Evolutionary conservation across 2,329 filamentous ascomycete genomes (phyloP).

Genomic region (Moelleriella libera): DNA sequence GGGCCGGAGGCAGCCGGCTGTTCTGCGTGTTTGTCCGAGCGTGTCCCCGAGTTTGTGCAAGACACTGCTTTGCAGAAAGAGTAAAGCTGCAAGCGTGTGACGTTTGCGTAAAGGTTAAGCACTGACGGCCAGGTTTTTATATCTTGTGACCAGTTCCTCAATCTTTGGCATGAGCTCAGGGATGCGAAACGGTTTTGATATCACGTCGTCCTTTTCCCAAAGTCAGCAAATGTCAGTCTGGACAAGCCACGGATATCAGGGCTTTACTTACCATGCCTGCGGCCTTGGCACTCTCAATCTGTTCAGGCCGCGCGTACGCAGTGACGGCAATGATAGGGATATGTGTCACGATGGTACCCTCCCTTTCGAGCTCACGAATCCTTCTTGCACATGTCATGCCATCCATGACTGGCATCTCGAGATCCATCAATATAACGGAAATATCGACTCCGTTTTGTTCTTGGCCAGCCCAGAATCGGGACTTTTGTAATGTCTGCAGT

Average conservation of each 20-base stretch:
- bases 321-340: conserved; percentile 77
- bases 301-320: conserved; percentile 62
- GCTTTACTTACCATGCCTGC: conserved; percentile 54
- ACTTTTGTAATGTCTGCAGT: conserved; percentile 39
- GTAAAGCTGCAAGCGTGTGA: too few relatives aligned
- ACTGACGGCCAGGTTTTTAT: conserved; percentile 17
- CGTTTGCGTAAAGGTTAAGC: neutral
- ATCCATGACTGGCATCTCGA: conserved; percentile 78
- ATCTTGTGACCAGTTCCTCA: conserved; percentile 35
- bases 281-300: conserved; percentile 55
- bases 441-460: conserved; percentile 36
- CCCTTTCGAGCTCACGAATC: conserved; percentile 53
- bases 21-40: too few relatives aligned
- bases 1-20: too few relatives aligned
- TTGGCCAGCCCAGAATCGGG: conserved; percentile 39
- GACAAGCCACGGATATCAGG: neutral
- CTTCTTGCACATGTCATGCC: conserved; percentile 57
- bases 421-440: conserved; percentile 63
- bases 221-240: neutral
- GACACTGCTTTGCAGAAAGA: too few relatives aligned
- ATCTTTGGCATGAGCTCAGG: conserved; percentile 57
- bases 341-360: conserved; percentile 46
- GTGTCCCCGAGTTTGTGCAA: too few relatives aligned
- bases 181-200: conserved; percentile 69
- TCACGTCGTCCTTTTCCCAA: conserved; percentile 47